These are phyloP conservation scores for Teunomyces atbi DNA, from an alignment of 805 yeast genomes.

Conservation along the genomic window DNA sequence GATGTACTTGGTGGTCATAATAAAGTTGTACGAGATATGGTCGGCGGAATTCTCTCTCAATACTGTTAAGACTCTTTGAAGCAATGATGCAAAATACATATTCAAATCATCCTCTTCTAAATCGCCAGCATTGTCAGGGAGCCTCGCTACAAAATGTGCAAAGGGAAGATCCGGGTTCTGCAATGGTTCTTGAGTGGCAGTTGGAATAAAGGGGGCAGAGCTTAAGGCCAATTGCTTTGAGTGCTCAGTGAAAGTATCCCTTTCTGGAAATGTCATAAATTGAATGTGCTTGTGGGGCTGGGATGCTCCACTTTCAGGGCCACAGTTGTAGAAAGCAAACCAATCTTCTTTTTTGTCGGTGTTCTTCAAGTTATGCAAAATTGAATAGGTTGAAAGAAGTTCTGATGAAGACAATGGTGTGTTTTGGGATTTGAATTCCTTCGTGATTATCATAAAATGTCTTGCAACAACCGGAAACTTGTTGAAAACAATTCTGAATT, in stretches of 20 bases:
- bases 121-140: conserved; percentile 38
- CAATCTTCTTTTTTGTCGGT: conserved; percentile 42
- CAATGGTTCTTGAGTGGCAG: conserved; percentile 53
- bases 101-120: conserved; percentile 58
- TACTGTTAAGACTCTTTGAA: conserved; percentile 69
- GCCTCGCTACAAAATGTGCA: conserved; percentile 78
- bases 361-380: conserved; percentile 50
- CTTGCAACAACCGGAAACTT: conserved; percentile 81
- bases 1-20: conserved; percentile 81
- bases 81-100: conserved; percentile 65
- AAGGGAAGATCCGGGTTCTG: conserved; percentile 63
- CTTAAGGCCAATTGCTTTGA: conserved; percentile 49
- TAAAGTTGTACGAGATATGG: conserved; percentile 72
- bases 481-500: conserved; percentile 65
- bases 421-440: conserved; percentile 66
- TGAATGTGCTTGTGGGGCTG: conserved; percentile 93
- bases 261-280: conserved; percentile 66
- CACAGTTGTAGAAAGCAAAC: conserved; percentile 87
- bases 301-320: conserved; percentile 89
- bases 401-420: conserved; percentile 73
- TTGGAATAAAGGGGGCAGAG: conserved; percentile 54
- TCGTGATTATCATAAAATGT: conserved; percentile 80
- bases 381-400: conserved; percentile 53
- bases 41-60: conserved; percentile 49
- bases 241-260: conserved; percentile 48